phyloP scores from a whole-genome alignment of 2,329 filamentous ascomycete genomes.

The Exophiala viscosa region DNA sequence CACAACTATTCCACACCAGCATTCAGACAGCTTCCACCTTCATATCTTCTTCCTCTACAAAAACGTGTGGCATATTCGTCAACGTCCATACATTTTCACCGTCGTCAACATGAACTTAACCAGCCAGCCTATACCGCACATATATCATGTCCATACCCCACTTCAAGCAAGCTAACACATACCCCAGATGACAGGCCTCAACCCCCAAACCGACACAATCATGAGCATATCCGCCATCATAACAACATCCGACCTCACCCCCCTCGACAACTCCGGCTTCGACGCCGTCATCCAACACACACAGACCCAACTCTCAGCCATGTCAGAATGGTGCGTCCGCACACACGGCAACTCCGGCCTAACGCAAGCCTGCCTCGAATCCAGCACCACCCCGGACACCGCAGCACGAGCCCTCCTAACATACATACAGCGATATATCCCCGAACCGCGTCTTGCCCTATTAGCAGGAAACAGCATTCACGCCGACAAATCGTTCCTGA shows the following conservation, averaged over 20 bases:
- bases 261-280: slow-evolving; percentile 74
- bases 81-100: too few species aligned
- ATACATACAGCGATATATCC: slow-evolving; percentile 72
- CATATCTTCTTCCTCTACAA: too few species aligned
- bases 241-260: slow-evolving; percentile 72
- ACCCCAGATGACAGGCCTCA: slow-evolving; percentile 81
- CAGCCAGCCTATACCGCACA: too few species aligned
- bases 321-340: slow-evolving; percentile 84
- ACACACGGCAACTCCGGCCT: slow-evolving; percentile 81
- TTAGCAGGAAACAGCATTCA: slow-evolving; percentile 93
- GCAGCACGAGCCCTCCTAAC: slow-evolving; percentile 70
- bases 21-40: too few species aligned
- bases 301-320: slow-evolving; percentile 65
- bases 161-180: slow-evolving; percentile 6
- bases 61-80: too few species aligned
- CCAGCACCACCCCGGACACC: slow-evolving; percentile 64
- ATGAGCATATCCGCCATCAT: slow-evolving; percentile 91
- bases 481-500: slow-evolving; percentile 78
- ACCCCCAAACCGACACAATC: slow-evolving; percentile 75
- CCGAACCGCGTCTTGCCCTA: slow-evolving; percentile 63
- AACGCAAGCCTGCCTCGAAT: slow-evolving; percentile 69
- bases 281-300: slow-evolving; percentile 74
- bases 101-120: too few species aligned
- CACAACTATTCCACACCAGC: too few species aligned
- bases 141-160: too few species aligned